Evolutionary conservation across 805 yeast species (phyloP).

Genomic region (Zygotorulaspora florentina): DNA sequence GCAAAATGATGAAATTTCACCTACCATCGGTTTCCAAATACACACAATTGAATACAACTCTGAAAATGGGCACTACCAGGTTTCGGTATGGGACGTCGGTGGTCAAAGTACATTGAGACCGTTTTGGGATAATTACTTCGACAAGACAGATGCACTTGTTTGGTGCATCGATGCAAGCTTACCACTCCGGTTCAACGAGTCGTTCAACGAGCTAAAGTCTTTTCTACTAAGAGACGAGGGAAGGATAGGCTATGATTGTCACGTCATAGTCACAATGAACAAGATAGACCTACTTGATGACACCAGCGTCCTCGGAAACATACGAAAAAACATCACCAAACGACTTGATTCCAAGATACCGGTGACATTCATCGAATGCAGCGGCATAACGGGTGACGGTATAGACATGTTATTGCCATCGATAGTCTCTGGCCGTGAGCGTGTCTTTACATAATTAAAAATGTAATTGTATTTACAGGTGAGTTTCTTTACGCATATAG

Average conservation of each 20-base stretch:
- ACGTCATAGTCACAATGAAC: conserved; percentile 63
- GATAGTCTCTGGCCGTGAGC: not conserved
- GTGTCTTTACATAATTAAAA: not conserved
- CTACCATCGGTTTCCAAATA: conserved; percentile 89
- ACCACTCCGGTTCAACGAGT: conserved; percentile 59
- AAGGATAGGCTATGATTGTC: conserved; percentile 54
- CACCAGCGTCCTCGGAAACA: not conserved
- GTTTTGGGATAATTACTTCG: conserved; percentile 93
- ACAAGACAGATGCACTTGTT: conserved; percentile 66
- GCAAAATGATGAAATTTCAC: conserved; percentile 56
- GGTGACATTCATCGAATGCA: conserved; percentile 15
- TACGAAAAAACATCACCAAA: not conserved
- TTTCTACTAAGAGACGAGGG: conserved; percentile 59
- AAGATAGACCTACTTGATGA: conserved; percentile 57
- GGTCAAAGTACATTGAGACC: conserved; percentile 81
- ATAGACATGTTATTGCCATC: conserved; percentile 9
- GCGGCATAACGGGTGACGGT: conserved; percentile 25
- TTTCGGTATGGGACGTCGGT: conserved; percentile 85
- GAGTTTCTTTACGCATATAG: too few species aligned
- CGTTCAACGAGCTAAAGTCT: conserved; percentile 57
- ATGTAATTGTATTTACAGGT: too few species aligned
- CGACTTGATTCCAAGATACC: not conserved
- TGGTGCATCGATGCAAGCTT: conserved; percentile 80
- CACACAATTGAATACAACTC: conserved; percentile 40
- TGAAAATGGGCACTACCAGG: conserved; percentile 9